Evolutionary conservation across 805 yeast species (phyloP), one percentile per base, ranked within the genome.

Genomic region (Maudiozyma serrabonitensis): DNA sequence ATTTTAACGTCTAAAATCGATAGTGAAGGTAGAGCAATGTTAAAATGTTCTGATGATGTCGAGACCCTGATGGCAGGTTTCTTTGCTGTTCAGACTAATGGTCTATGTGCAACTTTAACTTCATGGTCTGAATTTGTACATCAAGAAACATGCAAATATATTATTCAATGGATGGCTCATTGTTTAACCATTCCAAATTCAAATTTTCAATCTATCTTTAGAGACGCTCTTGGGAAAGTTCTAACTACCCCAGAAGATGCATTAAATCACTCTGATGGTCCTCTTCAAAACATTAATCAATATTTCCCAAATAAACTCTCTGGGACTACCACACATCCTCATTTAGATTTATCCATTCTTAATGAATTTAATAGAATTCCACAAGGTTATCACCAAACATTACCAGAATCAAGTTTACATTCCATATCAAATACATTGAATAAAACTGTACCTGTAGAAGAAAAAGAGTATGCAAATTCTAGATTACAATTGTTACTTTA

Each of bases 401-500:
- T 65, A 23, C 51, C 57, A 8, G 51, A 51, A n/a, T 50, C 54
- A 3, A 54, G 52, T 39, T 46, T 54, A 12, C 28, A 52, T 44
- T 55, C 57, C 26, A 67, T 71, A n/a, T 72, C 75, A 4, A 53
- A 53, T 21, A 46, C 54, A 0, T 47, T 59, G 45, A 61, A 61
- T 39, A 50, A 52, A 12, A 48, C 55, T 2, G 52, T 46, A 21
- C 50, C 46, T 6, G 48, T 52, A 4, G 51, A 47, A 2, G 47
- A 46, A 8, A 56, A 48, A 28, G 53, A 54, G 34, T 58, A 63
- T 31, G 46, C 54, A 15, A 64, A 66, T 7, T 72, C 86, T 15
- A 71, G 87, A 56, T 58, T 84, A 12, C 89, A 84, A 59, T 72
- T 69, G 55, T 56, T 85, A 21, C 64, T 83, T 37, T 73, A 71